Evolutionary conservation across 78 protist genomes (phyloP).

Genomic region (Isochrysis galbana): DNA sequence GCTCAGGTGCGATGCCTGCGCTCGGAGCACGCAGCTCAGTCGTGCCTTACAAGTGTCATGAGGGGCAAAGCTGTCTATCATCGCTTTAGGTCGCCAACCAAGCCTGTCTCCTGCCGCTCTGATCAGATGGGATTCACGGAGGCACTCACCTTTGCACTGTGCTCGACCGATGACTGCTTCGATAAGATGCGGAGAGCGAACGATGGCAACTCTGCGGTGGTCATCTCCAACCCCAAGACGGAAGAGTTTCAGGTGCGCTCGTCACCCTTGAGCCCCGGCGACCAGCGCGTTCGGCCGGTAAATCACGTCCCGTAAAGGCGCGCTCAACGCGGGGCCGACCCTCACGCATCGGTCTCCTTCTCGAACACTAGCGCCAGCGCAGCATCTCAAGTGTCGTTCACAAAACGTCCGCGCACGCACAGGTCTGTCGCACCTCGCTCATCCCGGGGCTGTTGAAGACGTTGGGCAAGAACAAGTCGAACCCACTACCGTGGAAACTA

Average conservation of each 20-base stretch:
- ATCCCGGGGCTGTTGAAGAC: conserved; percentile 91
- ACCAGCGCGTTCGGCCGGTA: too few relatives aligned
- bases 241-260: conserved; percentile 74
- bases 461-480: conserved; percentile 54
- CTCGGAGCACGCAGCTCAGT: too few relatives aligned
- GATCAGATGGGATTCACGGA: conserved; percentile 86
- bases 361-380: too few relatives aligned
- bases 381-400: too few relatives aligned
- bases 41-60: too few relatives aligned
- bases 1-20: conserved; percentile 75
- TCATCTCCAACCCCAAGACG: conserved; percentile 76
- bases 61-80: too few relatives aligned
- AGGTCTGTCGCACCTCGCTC: conserved; percentile 72
- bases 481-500: conserved; percentile 9
- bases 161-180: conserved; percentile 81
- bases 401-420: too few relatives aligned
- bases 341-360: too few relatives aligned
- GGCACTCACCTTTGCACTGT: conserved; percentile 42
- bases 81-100: too few relatives aligned
- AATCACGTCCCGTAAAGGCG: neutral
- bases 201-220: conserved; percentile 59
- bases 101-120: too few relatives aligned
- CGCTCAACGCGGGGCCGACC: too few relatives aligned
- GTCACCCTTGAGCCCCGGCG: too few relatives aligned
- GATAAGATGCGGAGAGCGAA: conserved; percentile 39